Base-by-base conservation (phyloP, 768 basidiomycete genomes). In the Filobasidium floriforme region DNA sequence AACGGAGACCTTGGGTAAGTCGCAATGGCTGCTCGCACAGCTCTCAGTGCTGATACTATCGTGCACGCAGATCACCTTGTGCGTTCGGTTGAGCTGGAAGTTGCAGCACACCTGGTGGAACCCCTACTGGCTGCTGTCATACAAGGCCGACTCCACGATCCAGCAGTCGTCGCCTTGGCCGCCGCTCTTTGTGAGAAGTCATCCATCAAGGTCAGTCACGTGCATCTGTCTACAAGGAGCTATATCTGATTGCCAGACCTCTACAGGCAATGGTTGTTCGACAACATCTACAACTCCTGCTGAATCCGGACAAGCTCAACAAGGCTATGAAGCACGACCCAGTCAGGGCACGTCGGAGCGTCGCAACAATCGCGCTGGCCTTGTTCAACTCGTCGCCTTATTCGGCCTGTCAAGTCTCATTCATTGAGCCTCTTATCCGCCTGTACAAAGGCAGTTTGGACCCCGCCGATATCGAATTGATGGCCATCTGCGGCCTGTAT, bases 331-430 rank as follows among this genome's bases (percentile, higher is more conserved):
- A 14, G 28, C 59, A 22, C 15, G 64, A 65, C 44, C 26, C 59
- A 10, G n/a, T 26, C 18, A 57, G 41, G 22, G 14, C 41, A 18
- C 55, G 64, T 12, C 41, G 57, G 11, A 65, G 59, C 43, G 59
- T 65, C 2, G 64, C 64, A 11, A 43, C 28, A 7, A 49, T 46
- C 7, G 64, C 64, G 7, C 81, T 85, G 54, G 77, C 80, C 2
- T 81, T 94, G 1, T 96, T 93, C 81, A 77, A 83, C 63, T 82
- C 87, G 15, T 87, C 92, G 72, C 89, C 92, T 0, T 78, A 82
- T 14, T 90, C 90, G 71, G 88, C 91, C 1, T 93, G 89, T 72
- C 93, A 94, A 75, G 83, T 87, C 11, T 87, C 85, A 2, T 90
- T 93, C 69, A 79, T 93, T 52, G 86, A 89, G 55, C 90, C 89